A percentile compares a stretch with the other conserved stretches of the same genome.
These are phyloP conservation scores for Chalciporus sphaerocephalus DNA, from an alignment of 768 basidiomycete species.

Conservation along the genomic window DNA sequence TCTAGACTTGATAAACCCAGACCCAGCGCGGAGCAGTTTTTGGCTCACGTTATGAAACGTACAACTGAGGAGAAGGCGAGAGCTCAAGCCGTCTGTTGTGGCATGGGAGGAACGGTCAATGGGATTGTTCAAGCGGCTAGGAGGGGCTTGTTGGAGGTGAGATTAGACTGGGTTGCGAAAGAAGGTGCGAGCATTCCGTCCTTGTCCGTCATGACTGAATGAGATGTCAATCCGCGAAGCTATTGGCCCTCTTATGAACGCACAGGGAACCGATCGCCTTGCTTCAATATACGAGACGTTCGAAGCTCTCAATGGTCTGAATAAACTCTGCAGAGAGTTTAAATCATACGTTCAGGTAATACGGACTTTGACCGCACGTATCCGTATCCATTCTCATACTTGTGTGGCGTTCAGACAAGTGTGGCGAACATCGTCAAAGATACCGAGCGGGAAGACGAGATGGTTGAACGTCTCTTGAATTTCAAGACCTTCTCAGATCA, in stretches of 20 bases:
- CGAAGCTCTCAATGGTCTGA: slow-evolving; percentile 49
- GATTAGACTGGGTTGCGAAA: slow-evolving; percentile 42
- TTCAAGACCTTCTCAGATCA: slow-evolving; percentile 59
- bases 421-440: slow-evolving; percentile 69
- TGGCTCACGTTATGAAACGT: slow-evolving; percentile 43
- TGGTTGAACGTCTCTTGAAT: slow-evolving; percentile 69
- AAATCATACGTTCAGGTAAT: slow-evolving; percentile 55
- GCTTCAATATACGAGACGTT: slow-evolving; percentile 59
- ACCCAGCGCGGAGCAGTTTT: slow-evolving; percentile 46
- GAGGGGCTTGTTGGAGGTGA: slow-evolving; percentile 42
- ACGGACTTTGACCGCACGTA: background rate
- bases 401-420: slow-evolving; percentile 36
- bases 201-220: slow-evolving; percentile 26
- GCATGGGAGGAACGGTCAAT: slow-evolving; percentile 45
- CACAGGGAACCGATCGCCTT: slow-evolving; percentile 42
- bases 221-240: slow-evolving; percentile 35
- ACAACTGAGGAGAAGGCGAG: slow-evolving; percentile 57
- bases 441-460: slow-evolving; percentile 57
- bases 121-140: slow-evolving; percentile 53
- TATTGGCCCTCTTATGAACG: slow-evolving; percentile 48
- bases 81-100: slow-evolving; percentile 43
- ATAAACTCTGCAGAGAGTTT: slow-evolving; percentile 57
- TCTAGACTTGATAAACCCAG: slow-evolving; percentile 31
- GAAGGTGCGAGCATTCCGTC: slow-evolving; percentile 35
- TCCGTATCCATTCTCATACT: background rate